Base-by-base conservation (phyloP, 2,329 filamentous ascomycete genomes). In the Penicillium sp. region DNA sequence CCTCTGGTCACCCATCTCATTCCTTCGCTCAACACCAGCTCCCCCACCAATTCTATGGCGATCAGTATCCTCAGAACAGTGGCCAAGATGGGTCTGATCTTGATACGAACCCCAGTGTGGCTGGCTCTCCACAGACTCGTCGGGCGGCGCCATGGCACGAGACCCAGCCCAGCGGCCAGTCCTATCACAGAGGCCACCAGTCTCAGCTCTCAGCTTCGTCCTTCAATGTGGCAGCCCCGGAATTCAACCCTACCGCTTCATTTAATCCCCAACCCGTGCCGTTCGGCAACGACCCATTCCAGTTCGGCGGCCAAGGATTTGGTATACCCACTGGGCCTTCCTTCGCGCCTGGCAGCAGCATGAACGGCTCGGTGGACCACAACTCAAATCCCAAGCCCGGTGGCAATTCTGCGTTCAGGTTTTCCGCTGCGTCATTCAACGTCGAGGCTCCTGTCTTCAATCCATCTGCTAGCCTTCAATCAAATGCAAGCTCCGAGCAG, bases 171-270 rank as follows among this genome's bases (percentile, higher is more conserved):
- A 70, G 66, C 48, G 50, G 53, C 42, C 57, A 56, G 34, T 69
- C 67, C 4, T 72, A 67, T 41, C 55, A 53, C 13, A 72, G n/a
- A 12, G 46, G 76, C 10, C 87, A 90, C 62, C 78, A 76, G 14
- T 86, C 84, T 64, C 88, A 86, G 60, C 76, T 83, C 3, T 91
- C 77, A 0, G 70, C 84, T 36, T 89, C 89, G 0, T 91, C 85
- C 58, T 80, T 97, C 59, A 97, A 97, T 61, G 90, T 95, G 27
- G 82, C 86, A 54, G 92, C 92, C 0, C 87, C 90, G 39, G 89
- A 93, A 63, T 96, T 96, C 76, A 89, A 86, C 47, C 80, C 81
- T 6, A 69, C 69, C 30, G 72, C 72, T 13, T 73, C 76, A 2
- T 81, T 81, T 59, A 72, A 71, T 36, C 71, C 77, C 13, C 72